Evolutionary conservation across 2,329 filamentous ascomycete species (phyloP).

Genomic region (Penicillium sp.): DNA sequence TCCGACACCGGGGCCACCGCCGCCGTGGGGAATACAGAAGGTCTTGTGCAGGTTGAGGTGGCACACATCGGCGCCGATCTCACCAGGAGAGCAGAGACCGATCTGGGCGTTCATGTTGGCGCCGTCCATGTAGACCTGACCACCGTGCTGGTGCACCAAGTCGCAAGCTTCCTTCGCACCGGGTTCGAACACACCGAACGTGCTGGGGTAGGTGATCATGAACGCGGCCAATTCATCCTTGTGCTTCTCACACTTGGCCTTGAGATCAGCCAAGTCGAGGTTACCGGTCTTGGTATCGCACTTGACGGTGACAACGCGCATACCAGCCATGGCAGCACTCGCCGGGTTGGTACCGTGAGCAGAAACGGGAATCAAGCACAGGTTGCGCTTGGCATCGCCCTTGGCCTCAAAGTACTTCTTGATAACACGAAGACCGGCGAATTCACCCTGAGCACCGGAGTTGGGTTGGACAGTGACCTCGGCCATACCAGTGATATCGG

Average conservation of each 20-base stretch:
- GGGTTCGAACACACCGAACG: constrained; percentile 92
- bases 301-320: constrained; percentile 89
- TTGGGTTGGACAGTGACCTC: constrained; percentile 90
- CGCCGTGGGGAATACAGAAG: constrained; percentile 96
- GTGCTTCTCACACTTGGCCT: constrained; percentile 85
- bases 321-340: constrained; percentile 90
- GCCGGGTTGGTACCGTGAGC: constrained; percentile 96
- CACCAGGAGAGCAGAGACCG: constrained; percentile 86
- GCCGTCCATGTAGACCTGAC: constrained; percentile 97
- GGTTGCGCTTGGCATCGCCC: constrained; percentile 66
- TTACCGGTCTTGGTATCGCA: constrained; percentile 85
- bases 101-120: constrained; percentile 99
- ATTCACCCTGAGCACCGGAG: constrained; percentile 93
- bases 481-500: constrained; percentile 83
- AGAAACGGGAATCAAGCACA: constrained; percentile 91
- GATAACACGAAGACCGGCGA: constrained; percentile 83
- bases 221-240: constrained; percentile 81
- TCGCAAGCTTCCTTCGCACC: constrained; percentile 79
- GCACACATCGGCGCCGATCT: constrained; percentile 94
- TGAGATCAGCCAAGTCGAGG: constrained; percentile 78
- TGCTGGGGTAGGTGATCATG: constrained; percentile 96
- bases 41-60: constrained; percentile 98
- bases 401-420: constrained; percentile 74
- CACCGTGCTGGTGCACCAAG: constrained; percentile 80
- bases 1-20: constrained; percentile 87